Evolutionary conservation across 2,329 filamentous ascomycete genomes (phyloP).

Genomic region (Pestalotiopsis sp.): DNA sequence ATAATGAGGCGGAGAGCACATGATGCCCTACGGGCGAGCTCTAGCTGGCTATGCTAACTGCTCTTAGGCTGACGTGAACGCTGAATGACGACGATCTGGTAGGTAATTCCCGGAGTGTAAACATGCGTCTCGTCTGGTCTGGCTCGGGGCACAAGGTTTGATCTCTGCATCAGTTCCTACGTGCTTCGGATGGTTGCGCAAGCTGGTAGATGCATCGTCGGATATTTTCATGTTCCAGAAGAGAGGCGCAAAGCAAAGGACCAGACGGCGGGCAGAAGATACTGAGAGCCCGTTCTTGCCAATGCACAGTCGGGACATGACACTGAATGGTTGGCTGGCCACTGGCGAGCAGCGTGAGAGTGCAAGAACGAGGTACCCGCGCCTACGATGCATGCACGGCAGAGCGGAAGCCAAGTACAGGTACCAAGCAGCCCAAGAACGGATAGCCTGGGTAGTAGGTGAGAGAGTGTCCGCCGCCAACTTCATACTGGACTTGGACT

Average conservation of each 20-base stretch:
- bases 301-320: too few species aligned
- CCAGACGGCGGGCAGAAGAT: too few species aligned
- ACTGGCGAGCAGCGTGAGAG: too few species aligned
- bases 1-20: conserved; percentile 10
- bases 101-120: not conserved
- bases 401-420: not conserved
- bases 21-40: not conserved
- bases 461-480: not conserved
- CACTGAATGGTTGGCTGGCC: too few species aligned
- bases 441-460: not conserved
- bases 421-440: not conserved
- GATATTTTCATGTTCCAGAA: too few species aligned
- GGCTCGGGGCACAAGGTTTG: not conserved
- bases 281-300: too few species aligned
- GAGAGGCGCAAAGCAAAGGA: too few species aligned
- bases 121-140: not conserved
- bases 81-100: conserved; percentile 1
- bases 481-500: not conserved
- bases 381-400: not conserved
- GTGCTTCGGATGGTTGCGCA: too few species aligned
- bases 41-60: not conserved
- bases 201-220: too few species aligned
- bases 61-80: not conserved
- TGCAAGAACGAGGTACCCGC: too few species aligned
- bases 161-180: not conserved